Base-by-base conservation (phyloP, 73 alveolate genomes). In the Uronychia binucleata region DNA sequence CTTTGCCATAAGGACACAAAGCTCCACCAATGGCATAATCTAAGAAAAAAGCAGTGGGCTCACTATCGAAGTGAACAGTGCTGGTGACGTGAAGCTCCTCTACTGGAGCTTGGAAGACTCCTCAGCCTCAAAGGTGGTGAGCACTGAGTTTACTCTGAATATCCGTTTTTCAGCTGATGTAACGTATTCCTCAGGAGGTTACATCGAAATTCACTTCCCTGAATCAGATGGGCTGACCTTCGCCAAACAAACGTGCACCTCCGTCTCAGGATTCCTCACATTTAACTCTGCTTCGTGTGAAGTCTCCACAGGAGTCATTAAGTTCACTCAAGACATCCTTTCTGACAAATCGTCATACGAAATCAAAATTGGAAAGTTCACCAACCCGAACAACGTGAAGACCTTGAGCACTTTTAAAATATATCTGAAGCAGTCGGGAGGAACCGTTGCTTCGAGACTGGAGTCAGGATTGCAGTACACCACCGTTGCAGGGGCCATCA, bases 401-500 rank as follows among this genome's bases (percentile, higher is more conserved):
- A 58, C 88, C 28, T 30, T 78, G 1, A n/a, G 57, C 26, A 28
- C 88, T 1, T 81, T 60, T 33, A 59, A 25, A 1, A 30, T 81
- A 0, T 5, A 57, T 11, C 46, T 58, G 0, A 27, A n/a, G 11
- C 80, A 81, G 32, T 59, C 81, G n/a, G 26, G 34, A 27, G 80
- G 57, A 0, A 58, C 57, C n/a, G 25, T 1, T 0, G 79, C 74
- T 1, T 30, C 34, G 30, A 57, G 27, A 1, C 14, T 33, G 33
- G 11, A 25, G 8, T 0, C 79, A 27, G 80, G 83, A 1, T 26
- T 82, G 27, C 32, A 77, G 30, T 29, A 32, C 28, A 82, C 89
- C 32, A 74, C 89, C n/a, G 74, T 83, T 1, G 57, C 83, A 11
- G 77, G 78, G 11, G 14, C 83, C 1, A 82, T 82, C 13, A 74